Evolutionary conservation across 805 yeast species (phyloP).

Genomic region (Blastobotrys americana): DNA sequence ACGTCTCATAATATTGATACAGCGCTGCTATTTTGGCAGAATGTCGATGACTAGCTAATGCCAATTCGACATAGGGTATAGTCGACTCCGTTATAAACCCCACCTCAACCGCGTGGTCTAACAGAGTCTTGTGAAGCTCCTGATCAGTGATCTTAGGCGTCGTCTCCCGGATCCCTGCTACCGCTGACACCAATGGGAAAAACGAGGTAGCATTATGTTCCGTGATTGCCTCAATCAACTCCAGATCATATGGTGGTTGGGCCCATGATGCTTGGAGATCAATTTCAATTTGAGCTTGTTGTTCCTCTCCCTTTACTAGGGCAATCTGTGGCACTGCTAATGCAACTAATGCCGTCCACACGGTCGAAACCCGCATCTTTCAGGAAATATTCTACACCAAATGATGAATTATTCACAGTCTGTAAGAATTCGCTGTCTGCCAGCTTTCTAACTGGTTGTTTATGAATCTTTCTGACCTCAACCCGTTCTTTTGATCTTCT

Average conservation of each 20-base stretch:
- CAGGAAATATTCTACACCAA: background rate
- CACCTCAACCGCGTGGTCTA: constrained; percentile 16
- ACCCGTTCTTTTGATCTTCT: too few relatives aligned
- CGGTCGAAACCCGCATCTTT: background rate
- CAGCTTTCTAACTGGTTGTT: too few relatives aligned
- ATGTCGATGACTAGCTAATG: constrained; percentile 41
- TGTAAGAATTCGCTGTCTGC: too few relatives aligned
- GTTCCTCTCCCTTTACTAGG: too few relatives aligned
- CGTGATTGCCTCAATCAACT: constrained; percentile 28
- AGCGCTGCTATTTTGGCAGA: constrained; percentile 64
- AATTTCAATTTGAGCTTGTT: constrained; percentile 1
- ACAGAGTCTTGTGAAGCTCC: constrained; percentile 16
- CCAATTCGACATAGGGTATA: constrained; percentile 32
- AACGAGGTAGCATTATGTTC: constrained; percentile 26
- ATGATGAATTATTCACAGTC: background rate
- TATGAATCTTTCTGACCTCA: too few relatives aligned
- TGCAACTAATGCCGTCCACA: background rate
- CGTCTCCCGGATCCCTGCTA: constrained; percentile 12
- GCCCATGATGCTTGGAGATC: constrained; percentile 20
- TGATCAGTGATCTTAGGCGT: constrained; percentile 7
- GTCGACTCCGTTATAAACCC: constrained; percentile 15
- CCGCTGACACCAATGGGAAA: constrained; percentile 29
- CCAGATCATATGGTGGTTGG: constrained; percentile 15
- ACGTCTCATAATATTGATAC: constrained; percentile 42
- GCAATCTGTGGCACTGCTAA: background rate